Evolutionary conservation across 805 yeast genomes (phyloP).

Genomic region (Nakazawaea ishiwadae): DNA sequence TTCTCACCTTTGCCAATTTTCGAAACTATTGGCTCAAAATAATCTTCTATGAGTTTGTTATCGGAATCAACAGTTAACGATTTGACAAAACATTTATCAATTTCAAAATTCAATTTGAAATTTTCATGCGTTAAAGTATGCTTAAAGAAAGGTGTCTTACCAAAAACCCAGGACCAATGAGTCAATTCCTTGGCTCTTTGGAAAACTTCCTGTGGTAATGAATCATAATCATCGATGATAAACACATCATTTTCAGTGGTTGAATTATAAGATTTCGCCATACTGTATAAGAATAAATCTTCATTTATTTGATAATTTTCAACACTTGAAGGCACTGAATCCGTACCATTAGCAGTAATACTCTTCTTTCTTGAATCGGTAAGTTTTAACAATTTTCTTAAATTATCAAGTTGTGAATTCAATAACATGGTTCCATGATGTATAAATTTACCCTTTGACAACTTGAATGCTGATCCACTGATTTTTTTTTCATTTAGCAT

Average conservation of each 20-base stretch:
- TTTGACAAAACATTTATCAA: conserved; percentile 44
- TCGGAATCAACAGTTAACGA: conserved; percentile 22
- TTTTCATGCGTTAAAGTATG: conserved; percentile 33
- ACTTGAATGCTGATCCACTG: conserved; percentile 90
- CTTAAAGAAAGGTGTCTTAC: conserved; percentile 70
- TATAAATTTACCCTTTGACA: conserved; percentile 75
- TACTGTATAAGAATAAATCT: conserved; percentile 42
- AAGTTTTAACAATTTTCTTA: conserved; percentile 52
- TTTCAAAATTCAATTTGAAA: conserved; percentile 31
- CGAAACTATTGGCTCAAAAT: conserved; percentile 14
- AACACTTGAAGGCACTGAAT: conserved; percentile 80
- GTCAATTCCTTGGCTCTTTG: conserved; percentile 36
- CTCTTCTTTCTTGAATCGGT: conserved; percentile 14
- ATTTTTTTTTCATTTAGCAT: conserved; percentile 47
- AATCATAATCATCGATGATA: conserved; percentile 19
- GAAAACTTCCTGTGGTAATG: conserved; percentile 33
- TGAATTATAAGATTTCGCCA: conserved; percentile 35
- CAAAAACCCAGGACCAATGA: conserved; percentile 73
- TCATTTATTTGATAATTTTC: conserved; percentile 49
- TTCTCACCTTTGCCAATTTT: conserved; percentile 10
- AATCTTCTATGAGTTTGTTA: conserved; percentile 12
- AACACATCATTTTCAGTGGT: conserved; percentile 15
- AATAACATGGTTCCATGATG: conserved; percentile 97
- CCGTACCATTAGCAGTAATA: conserved; percentile 38
- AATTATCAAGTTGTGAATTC: conserved; percentile 52